Evolutionary conservation across 257 asterid species (phyloP).

Genomic region (Solanum okadae): DNA sequence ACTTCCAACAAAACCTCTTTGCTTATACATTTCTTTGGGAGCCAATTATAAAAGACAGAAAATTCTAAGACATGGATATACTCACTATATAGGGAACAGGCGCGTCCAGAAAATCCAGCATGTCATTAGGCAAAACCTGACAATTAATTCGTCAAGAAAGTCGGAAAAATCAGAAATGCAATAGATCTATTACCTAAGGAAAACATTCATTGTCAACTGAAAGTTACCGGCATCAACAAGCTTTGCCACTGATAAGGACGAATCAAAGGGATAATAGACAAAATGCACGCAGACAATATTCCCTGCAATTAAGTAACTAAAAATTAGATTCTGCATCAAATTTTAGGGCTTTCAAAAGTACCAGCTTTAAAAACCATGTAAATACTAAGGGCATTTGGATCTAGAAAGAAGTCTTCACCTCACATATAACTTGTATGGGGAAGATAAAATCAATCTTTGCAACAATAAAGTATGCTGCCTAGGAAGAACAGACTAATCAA

Average conservation of each 20-base stretch:
- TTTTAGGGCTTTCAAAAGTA: background rate
- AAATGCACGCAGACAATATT: constrained; percentile 68
- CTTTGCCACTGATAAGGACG: constrained; percentile 99
- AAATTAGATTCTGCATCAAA: background rate
- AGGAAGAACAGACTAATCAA: background rate
- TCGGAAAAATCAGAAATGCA: constrained; percentile 1
- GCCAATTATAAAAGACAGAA: background rate
- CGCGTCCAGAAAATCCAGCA: constrained; percentile 97
- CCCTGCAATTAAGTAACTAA: constrained; percentile 47
- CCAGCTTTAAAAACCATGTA: background rate
- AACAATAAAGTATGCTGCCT: background rate
- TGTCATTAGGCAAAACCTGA: constrained; percentile 97
- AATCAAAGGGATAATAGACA: constrained; percentile 83
- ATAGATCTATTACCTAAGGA: background rate
- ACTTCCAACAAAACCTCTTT: background rate
- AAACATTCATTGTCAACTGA: background rate
- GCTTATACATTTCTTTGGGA: background rate
- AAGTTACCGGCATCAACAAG: constrained; percentile 85
- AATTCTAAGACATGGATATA: constrained; percentile 5
- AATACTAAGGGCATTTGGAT: background rate
- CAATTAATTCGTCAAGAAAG: constrained; percentile 6
- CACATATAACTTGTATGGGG: background rate
- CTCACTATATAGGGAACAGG: constrained; percentile 99
- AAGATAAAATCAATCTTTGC: background rate
- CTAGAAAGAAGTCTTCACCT: background rate